These are phyloP conservation scores for Ophiostoma piceae DNA, from an alignment of 2,329 filamentous ascomycete species.

Conservation along the genomic window DNA sequence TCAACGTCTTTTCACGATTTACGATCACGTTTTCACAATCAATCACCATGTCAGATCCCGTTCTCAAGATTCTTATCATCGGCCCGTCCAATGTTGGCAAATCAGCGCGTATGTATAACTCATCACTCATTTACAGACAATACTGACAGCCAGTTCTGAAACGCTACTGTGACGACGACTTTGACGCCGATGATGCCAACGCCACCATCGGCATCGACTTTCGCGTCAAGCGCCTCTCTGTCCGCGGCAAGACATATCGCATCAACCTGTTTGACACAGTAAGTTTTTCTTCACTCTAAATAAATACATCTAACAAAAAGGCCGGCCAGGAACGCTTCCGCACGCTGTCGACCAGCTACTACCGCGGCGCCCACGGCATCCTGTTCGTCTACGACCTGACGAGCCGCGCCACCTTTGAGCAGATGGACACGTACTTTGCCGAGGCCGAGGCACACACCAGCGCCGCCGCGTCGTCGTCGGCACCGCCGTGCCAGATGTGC, in stretches of 20 bases:
- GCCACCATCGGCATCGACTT: conserved; percentile 56
- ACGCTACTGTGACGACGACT: conserved; percentile 53
- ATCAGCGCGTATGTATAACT: conserved; percentile 44
- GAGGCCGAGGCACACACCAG: conserved; percentile 47
- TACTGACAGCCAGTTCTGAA: conserved; percentile 42
- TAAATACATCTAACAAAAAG: background rate
- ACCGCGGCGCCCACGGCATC: conserved; percentile 47
- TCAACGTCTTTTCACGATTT: background rate
- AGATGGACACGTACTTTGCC: conserved; percentile 51
- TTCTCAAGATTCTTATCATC: conserved; percentile 51
- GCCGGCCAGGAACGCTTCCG: conserved; percentile 47
- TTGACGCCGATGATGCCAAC: conserved; percentile 49
- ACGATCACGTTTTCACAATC: background rate
- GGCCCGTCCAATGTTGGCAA: conserved; percentile 53
- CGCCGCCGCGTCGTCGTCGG: conserved; percentile 28
- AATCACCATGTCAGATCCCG: conserved; percentile 36
- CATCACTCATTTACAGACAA: background rate
- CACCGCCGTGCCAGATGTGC: conserved; percentile 23
- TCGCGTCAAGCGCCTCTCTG: conserved; percentile 51
- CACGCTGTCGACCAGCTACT: conserved; percentile 47
- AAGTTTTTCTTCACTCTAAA: background rate
- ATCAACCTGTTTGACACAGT: conserved; percentile 49
- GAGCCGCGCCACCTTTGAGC: conserved; percentile 45
- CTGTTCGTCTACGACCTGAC: conserved; percentile 48
- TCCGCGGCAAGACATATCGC: conserved; percentile 48